Evolutionary conservation across 176 grass and related monocot genomes (phyloP), one percentile per base, ranked within the genome.

Genomic region (Aegilops longissima): DNA sequence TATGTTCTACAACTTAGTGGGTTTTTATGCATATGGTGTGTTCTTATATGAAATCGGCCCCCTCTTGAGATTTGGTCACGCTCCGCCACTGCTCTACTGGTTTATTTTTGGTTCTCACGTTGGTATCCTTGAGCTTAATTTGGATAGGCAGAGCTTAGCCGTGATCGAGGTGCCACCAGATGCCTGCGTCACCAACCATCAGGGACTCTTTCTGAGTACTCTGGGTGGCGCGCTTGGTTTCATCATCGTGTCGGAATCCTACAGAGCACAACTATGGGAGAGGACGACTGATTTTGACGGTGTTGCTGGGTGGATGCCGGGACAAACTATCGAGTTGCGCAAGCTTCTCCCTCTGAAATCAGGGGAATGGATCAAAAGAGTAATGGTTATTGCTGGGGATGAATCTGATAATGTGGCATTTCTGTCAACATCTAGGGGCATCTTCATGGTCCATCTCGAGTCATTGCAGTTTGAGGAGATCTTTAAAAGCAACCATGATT

Each of bases 401-500:
- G n/a, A n/a, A n/a, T n/a, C n/a, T n/a, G 18, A 38, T 38, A 79
- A 79, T 38, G 20, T 79, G 31, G 13, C 34, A n/a, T 61, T 78
- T 78, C 52, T 61, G 52, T 36, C 52, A 6, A 61, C 52, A 23
- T 12, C 20, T 23, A 59, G 52, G 58, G 51, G 76, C 10, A 0
- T 61, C 31, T 78, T 78, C 76, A 78, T 78, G 76, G 52, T 78
- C 17, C 9, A 61, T 61, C 52, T 56, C 5, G 52, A 56, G 52
- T 56, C 52, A 56, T 56, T 56, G 16, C 52, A 56, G 17, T 56
- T 61, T 78, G 31, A 61, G 35, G 58, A 23, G 76, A 23, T 78
- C 13, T 61, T 78, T 20, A 56, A 38, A 61, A 38, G 18, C 18
- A 61, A 13, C 20, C 17, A 5, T 61, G 2, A 21, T n/a, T 2